These are phyloP conservation scores for Pugionium cornutum DNA, from an alignment of 345 rosid species.

Conservation along the genomic window DNA sequence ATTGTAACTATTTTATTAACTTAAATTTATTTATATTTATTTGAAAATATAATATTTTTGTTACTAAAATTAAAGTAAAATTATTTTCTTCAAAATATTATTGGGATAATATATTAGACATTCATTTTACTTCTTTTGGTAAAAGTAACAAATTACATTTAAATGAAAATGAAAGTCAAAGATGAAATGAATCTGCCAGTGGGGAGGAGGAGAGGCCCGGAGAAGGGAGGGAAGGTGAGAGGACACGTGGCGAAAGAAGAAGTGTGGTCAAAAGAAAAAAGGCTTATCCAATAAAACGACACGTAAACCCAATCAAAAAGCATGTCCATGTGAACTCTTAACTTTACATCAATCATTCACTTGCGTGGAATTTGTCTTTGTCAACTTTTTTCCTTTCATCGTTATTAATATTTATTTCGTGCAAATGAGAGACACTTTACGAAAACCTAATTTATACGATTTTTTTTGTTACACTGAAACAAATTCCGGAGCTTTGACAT, in stretches of 20 bases:
- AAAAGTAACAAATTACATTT: background rate
- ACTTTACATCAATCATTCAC: constrained; percentile 31
- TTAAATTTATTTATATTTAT: no score
- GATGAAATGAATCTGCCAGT: constrained; percentile 11
- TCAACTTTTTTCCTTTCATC: constrained; percentile 37
- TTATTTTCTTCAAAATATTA: no score
- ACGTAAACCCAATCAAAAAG: constrained; percentile 24
- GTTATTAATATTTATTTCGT: background rate
- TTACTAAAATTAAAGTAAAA: no score
- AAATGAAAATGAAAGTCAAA: constrained; percentile 24
- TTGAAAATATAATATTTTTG: no score
- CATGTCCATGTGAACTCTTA: constrained; percentile 40
- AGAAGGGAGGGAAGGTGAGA: constrained; percentile 22
- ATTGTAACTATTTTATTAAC: no score
- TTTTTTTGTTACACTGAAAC: background rate
- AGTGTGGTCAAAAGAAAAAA: constrained; percentile 33
- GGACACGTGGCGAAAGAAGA: constrained; percentile 36
- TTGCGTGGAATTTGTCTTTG: constrained; percentile 45
- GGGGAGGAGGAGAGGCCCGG: constrained; percentile 28
- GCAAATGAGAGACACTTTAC: no score
- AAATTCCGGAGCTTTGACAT: no score
- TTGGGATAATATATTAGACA: no score
- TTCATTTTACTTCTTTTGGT: no score
- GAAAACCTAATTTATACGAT: background rate
- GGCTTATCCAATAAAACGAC: constrained; percentile 28